phyloP scores from a whole-genome alignment of 306 rosid genomes.

The Cucumis cinereus region DNA sequence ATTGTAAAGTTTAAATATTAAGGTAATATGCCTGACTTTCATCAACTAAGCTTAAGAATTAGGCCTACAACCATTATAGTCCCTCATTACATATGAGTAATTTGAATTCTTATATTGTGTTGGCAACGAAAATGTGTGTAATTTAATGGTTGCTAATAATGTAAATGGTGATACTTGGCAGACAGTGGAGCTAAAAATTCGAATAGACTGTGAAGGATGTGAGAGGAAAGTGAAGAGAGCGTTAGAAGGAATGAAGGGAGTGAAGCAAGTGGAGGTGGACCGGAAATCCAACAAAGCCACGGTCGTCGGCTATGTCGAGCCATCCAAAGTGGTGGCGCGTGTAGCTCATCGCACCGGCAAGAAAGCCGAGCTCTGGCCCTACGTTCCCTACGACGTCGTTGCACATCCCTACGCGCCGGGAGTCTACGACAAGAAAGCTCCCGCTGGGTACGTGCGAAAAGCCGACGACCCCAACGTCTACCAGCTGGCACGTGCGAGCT shows the following conservation, averaged over 20 bases:
- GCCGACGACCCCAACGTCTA: slow-evolving; percentile 19
- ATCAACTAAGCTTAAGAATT: too few relatives aligned
- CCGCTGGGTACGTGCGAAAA: slow-evolving; percentile 42
- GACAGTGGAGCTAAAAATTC: slow-evolving; percentile 37
- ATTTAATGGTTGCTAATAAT: too few relatives aligned
- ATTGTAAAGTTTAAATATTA: too few relatives aligned
- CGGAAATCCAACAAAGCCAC: slow-evolving; percentile 30
- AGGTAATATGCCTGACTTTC: too few relatives aligned
- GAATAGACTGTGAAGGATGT: slow-evolving; percentile 41
- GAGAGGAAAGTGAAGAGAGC: slow-evolving; percentile 30
- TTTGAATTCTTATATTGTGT: too few relatives aligned
- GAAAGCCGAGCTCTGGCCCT: slow-evolving; percentile 44
- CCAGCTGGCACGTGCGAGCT: slow-evolving; percentile 27
- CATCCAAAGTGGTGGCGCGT: slow-evolving; percentile 26
- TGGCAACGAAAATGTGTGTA: too few relatives aligned
- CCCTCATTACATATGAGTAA: too few relatives aligned
- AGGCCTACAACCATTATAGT: too few relatives aligned
- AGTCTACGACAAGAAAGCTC: slow-evolving; percentile 38
- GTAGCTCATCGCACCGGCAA: slow-evolving; percentile 31
- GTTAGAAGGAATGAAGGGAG: slow-evolving; percentile 38
- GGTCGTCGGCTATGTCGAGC: slow-evolving; percentile 30
- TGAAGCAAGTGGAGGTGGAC: slow-evolving; percentile 24
- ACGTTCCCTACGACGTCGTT: slow-evolving; percentile 35
- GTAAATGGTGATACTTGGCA: too few relatives aligned
- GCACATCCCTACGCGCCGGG: slow-evolving; percentile 34